These are phyloP conservation scores for Haematococcus lacustris DNA, from an alignment of 139 green algal species.

Conservation along the genomic window DNA sequence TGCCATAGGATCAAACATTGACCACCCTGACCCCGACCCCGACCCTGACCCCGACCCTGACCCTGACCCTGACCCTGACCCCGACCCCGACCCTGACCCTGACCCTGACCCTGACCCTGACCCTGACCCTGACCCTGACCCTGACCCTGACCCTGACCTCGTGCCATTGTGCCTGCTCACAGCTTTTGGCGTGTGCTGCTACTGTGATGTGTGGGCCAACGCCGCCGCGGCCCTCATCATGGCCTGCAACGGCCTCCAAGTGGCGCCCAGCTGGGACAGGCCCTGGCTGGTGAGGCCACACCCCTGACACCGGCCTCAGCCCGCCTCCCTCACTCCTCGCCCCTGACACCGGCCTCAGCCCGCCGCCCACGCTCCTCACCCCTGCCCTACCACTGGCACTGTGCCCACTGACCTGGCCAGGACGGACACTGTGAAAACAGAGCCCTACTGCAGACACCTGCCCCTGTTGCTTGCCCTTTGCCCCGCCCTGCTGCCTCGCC, in stretches of 20 bases:
- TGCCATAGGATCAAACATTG: not conserved
- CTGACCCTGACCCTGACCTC: not conserved
- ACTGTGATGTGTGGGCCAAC: slow-evolving; percentile 27
- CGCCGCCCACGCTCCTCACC: not conserved
- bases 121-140: not conserved
- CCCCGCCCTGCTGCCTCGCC: too few species aligned
- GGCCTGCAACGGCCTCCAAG: slow-evolving; percentile 10
- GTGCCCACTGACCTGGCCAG: not conserved
- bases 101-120: not conserved
- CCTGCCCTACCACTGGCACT: not conserved
- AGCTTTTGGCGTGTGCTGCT: slow-evolving; percentile 27
- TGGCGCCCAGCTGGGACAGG: slow-evolving; percentile 22
- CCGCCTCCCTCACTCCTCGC: not conserved
- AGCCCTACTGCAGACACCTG: not conserved
- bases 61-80: not conserved
- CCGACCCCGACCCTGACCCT: too few species aligned
- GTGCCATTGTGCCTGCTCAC: not conserved
- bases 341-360: not conserved
- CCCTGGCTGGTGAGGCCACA: slow-evolving; percentile 24
- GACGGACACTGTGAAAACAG: not conserved
- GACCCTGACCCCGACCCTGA: not conserved
- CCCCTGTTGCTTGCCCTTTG: not conserved
- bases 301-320: not conserved
- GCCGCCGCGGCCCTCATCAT: slow-evolving; percentile 18
- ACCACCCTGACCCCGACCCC: too few species aligned